Conservation (phyloP, 2,329 filamentous ascomycete species). For the Cladosporium sp. region DNA sequence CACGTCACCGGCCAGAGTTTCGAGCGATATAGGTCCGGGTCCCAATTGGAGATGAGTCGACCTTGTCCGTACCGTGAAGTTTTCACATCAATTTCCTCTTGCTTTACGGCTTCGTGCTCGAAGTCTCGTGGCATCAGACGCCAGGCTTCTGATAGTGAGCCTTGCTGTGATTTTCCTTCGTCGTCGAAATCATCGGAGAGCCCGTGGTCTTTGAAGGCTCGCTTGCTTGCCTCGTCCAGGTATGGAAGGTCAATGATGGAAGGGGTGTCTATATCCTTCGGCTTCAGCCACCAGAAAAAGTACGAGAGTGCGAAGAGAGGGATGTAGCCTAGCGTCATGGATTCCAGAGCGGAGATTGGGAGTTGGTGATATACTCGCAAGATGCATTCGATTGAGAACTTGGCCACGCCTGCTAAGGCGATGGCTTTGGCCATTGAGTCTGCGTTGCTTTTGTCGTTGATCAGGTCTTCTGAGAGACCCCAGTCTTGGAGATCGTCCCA, state of each 20-base stretch:
- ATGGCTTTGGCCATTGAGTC: constrained; percentile 30
- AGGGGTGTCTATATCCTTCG: constrained; percentile 34
- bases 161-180: constrained; percentile 22
- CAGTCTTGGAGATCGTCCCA: constrained; percentile 29
- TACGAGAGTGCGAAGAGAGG: constrained; percentile 33
- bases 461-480: constrained; percentile 26
- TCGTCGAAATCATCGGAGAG: constrained; percentile 29
- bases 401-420: constrained; percentile 28
- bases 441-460: constrained; percentile 34
- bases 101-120: constrained; percentile 26
- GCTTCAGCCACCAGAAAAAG: constrained; percentile 36
- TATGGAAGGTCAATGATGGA: constrained; percentile 28
- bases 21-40: constrained; percentile 24
- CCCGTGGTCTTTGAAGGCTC: constrained; percentile 25
- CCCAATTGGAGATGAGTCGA: constrained; percentile 21
- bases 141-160: constrained; percentile 27
- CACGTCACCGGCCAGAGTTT: constrained; percentile 23
- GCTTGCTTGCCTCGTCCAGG: constrained; percentile 22
- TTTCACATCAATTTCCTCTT: constrained; percentile 10
- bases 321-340: constrained; percentile 36
- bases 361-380: constrained; percentile 30
- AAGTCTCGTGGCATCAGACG: constrained; percentile 31
- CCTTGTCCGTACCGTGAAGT: background rate
- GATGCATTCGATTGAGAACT: constrained; percentile 32
- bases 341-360: constrained; percentile 33